Base-by-base conservation (phyloP, 1,284 basidiomycete genomes). In the Fomitopsis pinicola region DNA sequence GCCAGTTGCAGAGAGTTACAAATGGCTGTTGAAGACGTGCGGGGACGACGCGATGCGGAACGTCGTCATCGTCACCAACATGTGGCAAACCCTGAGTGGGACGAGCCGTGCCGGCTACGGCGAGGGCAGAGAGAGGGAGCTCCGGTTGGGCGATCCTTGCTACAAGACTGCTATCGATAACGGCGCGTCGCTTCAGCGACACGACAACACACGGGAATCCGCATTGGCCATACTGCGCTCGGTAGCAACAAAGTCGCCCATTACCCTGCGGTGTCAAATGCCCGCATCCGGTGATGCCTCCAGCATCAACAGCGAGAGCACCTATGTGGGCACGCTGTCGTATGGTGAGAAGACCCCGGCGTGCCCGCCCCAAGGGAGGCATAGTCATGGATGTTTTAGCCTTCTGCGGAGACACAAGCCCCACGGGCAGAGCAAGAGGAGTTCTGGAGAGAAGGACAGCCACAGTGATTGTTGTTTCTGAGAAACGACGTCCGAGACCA, bases 11-110 rank as follows among this genome's bases (percentile, higher is more conserved):
- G 55, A 35, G 28, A 42, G 42, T 40, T 56, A 30, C 42, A n/a
- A 26, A 44, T 28, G 40, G 56, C 57, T 58, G 12, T 26, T 35
- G 3, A n/a, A 61, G 26, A 30, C 33, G 5, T 61, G 56, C 56
- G 56, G 56, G 15, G 3, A 50, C 15, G 36, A 9, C 28, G 36
- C 36, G 9, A 42, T 58, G 56, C 69, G 73, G 44, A 82, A 80
- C 62, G 80, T 84, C 42, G 70, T 80, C n/a, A 76, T 84, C 62
- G 77, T 78, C 35, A 84, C 82, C 54, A 83, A 75, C 56, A 82
- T 82, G 79, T 84, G 82, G 82, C 74, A 12, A 7, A 73, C 28
- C 72, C 73, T 59, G 73, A 79, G 42, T 40, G 26, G 17, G 44
- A 57, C n/a, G 50, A 58, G 15, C 14, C 10, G 2, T 4, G 7